Percentiles rank a stretch among this genome's conserved stretches.
phyloP scores from a whole-genome alignment of 768 basidiomycete species.

The Naematelia aurantialba region DNA sequence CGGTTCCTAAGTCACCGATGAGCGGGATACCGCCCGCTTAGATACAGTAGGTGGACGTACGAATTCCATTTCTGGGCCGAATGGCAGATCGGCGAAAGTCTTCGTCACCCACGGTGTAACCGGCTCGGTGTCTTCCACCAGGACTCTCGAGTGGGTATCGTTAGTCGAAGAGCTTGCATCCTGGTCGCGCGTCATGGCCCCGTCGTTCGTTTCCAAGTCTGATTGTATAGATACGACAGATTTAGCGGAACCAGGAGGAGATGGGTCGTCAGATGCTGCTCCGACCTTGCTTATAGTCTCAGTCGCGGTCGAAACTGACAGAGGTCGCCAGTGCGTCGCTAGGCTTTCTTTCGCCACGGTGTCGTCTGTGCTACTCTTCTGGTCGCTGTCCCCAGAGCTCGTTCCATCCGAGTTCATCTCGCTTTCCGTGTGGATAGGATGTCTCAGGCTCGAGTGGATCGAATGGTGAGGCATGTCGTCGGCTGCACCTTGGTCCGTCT shows the following conservation, averaged over 20 bases:
- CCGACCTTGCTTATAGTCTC: not conserved
- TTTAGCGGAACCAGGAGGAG: not conserved
- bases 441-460: too few relatives aligned
- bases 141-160: not conserved
- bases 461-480: too few relatives aligned
- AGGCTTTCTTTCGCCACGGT: too few relatives aligned
- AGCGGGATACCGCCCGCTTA: not conserved
- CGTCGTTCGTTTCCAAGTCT: not conserved
- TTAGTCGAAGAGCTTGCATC: not conserved
- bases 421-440: too few relatives aligned
- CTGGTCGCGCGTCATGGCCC: not conserved
- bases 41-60: conserved; percentile 1
- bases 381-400: too few relatives aligned
- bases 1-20: not conserved
- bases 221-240: not conserved
- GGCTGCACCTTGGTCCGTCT: too few relatives aligned
- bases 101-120: conserved; percentile 13
- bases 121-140: not conserved
- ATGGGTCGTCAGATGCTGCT: too few relatives aligned
- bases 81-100: conserved; percentile 24
- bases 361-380: too few relatives aligned
- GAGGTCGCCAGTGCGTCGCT: too few relatives aligned
- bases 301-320: not conserved
- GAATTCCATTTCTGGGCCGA: conserved; percentile 15
- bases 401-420: too few relatives aligned